A percentile compares a stretch with the other conserved stretches of the same genome.
phyloP scores from a whole-genome alignment of 331 rosid genomes.

The Cucumis variabilis region DNA sequence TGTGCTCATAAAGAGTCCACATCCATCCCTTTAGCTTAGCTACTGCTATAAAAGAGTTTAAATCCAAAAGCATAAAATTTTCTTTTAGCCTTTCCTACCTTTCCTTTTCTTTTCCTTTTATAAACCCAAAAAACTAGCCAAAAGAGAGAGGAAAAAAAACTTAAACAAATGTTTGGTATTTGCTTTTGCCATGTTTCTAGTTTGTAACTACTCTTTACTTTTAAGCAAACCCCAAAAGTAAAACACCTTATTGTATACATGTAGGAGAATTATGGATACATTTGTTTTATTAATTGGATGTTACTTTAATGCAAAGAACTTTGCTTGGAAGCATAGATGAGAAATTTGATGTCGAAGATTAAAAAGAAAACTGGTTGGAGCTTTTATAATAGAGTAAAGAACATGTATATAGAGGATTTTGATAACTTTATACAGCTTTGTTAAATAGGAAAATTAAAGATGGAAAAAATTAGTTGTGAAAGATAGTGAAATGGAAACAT shows the following conservation, averaged over 20 bases:
- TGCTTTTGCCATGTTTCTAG: constrained; percentile 17
- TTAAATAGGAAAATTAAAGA: constrained; percentile 33
- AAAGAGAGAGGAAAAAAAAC: neutral
- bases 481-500: neutral
- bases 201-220: constrained; percentile 13
- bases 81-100: neutral
- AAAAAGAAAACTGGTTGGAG: neutral
- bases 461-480: constrained; percentile 13
- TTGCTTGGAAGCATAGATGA: constrained; percentile 29
- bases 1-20: constrained; percentile 3
- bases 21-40: constrained; percentile 9
- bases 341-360: constrained; percentile 10
- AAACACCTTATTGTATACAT: neutral
- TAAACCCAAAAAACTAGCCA: neutral
- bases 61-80: constrained; percentile 22
- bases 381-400: neutral
- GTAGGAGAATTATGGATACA: neutral
- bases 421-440: constrained; percentile 24
- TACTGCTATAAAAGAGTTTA: constrained; percentile 24
- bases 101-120: neutral
- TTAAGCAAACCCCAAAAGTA: constrained; percentile 28
- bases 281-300: neutral
- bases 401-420: no score
- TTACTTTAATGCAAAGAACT: constrained; percentile 19
- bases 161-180: neutral